Conservation (phyloP, 2,329 filamentous ascomycete species). For the Beauveria caledonica region DNA sequence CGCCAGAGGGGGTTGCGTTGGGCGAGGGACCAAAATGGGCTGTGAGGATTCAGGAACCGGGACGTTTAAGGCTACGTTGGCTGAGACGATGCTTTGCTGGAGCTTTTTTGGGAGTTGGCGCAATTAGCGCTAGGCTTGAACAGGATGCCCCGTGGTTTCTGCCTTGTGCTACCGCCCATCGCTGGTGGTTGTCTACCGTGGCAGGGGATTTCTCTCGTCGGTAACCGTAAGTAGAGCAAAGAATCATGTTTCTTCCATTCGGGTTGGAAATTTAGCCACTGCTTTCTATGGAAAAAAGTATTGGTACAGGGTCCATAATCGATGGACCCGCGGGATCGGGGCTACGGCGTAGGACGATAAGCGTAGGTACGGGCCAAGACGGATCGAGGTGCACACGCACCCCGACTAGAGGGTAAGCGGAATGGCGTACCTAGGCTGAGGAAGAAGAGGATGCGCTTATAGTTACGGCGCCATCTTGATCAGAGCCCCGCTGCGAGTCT, state of each 20-base stretch:
- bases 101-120: not conserved
- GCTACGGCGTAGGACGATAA: not conserved
- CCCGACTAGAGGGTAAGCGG: too few relatives aligned
- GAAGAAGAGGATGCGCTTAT: too few relatives aligned
- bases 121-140: not conserved
- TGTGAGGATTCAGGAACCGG: not conserved
- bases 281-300: too few relatives aligned
- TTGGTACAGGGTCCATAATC: not conserved
- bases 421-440: too few relatives aligned
- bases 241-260: not conserved
- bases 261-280: too few relatives aligned
- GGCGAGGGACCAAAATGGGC: too few relatives aligned
- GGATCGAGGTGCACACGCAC: not conserved
- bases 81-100: not conserved
- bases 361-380: not conserved
- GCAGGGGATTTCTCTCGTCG: not conserved
- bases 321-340: not conserved
- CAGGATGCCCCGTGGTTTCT: not conserved
- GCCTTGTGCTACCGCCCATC: not conserved
- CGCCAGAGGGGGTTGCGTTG: not conserved
- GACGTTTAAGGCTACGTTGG: not conserved
- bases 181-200: too few relatives aligned
- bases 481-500: too few relatives aligned
- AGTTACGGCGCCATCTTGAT: too few relatives aligned
- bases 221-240: not conserved